A percentile compares a stretch with the other conserved stretches of the same genome.
phyloP scores from a whole-genome alignment of 2,329 filamentous ascomycete genomes.

The Ceratocystis cacaofunesta region DNA sequence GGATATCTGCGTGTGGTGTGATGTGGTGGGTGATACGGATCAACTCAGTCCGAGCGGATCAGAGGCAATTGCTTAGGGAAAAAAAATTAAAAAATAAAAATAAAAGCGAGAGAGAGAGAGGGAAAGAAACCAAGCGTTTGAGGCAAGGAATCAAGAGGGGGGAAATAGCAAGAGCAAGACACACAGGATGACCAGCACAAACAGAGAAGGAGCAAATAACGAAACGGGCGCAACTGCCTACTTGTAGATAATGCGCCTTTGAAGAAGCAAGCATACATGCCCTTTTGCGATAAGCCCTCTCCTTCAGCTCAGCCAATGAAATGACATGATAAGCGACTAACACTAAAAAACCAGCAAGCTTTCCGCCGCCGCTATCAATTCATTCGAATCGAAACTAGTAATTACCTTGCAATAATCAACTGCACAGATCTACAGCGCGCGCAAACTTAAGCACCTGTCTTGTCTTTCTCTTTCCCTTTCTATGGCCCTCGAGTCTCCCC shows the following conservation, averaged over 20 bases:
- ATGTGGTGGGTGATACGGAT: background rate
- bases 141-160: background rate
- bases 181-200: background rate
- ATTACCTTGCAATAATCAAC: background rate
- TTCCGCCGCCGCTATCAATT: background rate
- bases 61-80: background rate
- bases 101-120: no score
- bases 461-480: background rate
- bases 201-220: background rate
- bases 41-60: background rate
- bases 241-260: background rate
- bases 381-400: background rate
- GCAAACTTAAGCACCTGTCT: background rate
- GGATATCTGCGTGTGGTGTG: background rate
- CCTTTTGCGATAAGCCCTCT: background rate
- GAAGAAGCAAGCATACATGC: no score
- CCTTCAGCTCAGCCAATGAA: no score
- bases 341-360: background rate
- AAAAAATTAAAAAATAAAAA: background rate
- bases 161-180: background rate
- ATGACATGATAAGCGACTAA: background rate
- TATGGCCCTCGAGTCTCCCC: background rate
- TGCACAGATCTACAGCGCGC: background rate
- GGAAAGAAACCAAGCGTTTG: no score
- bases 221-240: background rate